A percentile compares a stretch with the other conserved stretches of the same genome.
These are phyloP conservation scores for Collybiopsis luxurians DNA, from an alignment of 768 basidiomycete genomes.

Conservation along the genomic window DNA sequence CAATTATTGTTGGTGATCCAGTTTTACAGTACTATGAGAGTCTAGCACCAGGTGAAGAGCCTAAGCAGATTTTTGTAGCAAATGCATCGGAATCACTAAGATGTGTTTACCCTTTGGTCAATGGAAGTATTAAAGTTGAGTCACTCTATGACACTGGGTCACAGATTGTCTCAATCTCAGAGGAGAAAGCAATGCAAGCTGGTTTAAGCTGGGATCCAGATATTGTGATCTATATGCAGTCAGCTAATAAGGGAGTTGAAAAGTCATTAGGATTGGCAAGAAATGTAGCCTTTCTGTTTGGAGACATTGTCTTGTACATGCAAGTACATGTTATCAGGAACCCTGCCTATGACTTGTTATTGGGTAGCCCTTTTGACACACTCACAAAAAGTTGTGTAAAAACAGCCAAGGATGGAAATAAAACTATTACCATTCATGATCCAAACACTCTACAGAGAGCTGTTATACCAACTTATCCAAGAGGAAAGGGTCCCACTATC, in stretches of 20 bases:
- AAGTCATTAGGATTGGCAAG: conserved; percentile 18
- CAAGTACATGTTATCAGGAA: conserved; percentile 23
- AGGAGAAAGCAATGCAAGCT: conserved; percentile 16
- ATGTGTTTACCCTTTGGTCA: conserved; percentile 16
- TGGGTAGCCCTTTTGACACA: conserved; percentile 15
- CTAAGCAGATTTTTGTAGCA: conserved; percentile 13
- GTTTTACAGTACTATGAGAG: conserved; percentile 2
- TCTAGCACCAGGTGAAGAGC: neutral
- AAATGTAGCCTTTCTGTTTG: conserved; percentile 22
- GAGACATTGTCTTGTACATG: conserved; percentile 19
- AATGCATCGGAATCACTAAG: conserved; percentile 20
- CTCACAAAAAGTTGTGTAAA: neutral
- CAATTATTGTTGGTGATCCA: neutral
- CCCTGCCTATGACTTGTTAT: conserved; percentile 23
- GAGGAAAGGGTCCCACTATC: neutral
- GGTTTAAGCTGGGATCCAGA: conserved; percentile 16
- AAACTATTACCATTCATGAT: neutral
- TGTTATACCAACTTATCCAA: neutral
- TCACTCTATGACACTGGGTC: conserved; percentile 23
- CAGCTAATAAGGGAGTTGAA: conserved; percentile 19
- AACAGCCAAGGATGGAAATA: neutral
- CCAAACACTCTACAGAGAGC: neutral
- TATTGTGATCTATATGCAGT: conserved; percentile 19
- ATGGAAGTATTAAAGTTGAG: conserved; percentile 17
- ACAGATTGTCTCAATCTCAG: conserved; percentile 22